phyloP scores from a whole-genome alignment of 768 basidiomycete species.

The Leccinum disarticulatum region DNA sequence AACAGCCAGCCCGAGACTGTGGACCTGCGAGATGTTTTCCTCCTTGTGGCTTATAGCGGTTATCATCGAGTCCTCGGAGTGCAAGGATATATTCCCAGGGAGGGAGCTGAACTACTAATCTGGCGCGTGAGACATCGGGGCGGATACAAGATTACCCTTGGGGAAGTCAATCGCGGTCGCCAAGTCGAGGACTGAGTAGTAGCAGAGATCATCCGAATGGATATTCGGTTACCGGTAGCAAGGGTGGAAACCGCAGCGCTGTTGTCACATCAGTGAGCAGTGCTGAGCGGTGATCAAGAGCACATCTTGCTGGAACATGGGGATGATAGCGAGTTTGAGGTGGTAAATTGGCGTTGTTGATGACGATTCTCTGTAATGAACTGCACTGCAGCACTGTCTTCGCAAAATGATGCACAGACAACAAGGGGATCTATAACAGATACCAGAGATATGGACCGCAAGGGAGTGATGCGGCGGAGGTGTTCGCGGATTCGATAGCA shows the following conservation, averaged over 20 bases:
- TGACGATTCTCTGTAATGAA: conserved; percentile 15
- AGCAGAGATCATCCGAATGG: conserved; percentile 8
- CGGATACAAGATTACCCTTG: conserved; percentile 19
- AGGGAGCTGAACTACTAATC: conserved; percentile 17
- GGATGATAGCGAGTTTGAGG: conserved; percentile 6
- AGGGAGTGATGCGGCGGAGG: conserved; percentile 12
- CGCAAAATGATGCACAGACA: conserved; percentile 25
- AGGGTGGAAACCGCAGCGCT: neutral
- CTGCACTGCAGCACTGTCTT: conserved; percentile 15
- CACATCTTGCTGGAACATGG: neutral
- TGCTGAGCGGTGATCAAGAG: neutral
- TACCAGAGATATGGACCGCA: conserved; percentile 15
- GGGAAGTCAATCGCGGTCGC: conserved; percentile 17
- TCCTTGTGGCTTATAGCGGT: conserved; percentile 6
- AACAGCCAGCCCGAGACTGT: conserved; percentile 11
- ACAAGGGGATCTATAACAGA: conserved; percentile 23
- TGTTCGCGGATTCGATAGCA: conserved; percentile 16
- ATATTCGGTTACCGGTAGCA: conserved; percentile 1
- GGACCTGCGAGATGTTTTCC: conserved; percentile 5
- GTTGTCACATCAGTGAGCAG: neutral
- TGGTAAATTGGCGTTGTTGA: conserved; percentile 8
- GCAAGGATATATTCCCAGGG: conserved; percentile 18
- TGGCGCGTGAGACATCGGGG: conserved; percentile 21
- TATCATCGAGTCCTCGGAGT: conserved; percentile 29
- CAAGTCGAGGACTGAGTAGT: conserved; percentile 9